A percentile compares a stretch with the other conserved stretches of the same genome.
Conservation (phyloP, 176 grass and related monocot genomes). For the Musa troglodytarum region DNA sequence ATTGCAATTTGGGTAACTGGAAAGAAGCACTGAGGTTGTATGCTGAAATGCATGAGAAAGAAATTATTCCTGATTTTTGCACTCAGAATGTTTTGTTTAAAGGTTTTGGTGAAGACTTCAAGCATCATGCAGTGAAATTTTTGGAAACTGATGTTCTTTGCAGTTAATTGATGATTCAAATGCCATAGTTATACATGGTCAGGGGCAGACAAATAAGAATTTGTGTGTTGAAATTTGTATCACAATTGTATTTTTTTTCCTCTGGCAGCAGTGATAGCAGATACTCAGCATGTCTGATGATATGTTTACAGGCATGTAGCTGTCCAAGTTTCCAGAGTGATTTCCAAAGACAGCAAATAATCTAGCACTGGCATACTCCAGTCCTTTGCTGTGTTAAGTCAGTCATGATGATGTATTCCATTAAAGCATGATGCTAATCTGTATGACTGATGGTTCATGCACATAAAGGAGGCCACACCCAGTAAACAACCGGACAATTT, state of each 20-base stretch:
- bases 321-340: not conserved
- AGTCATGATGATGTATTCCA: not conserved
- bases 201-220: not conserved
- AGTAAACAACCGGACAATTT: not conserved
- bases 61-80: constrained; percentile 43
- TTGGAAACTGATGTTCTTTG: constrained; percentile 67
- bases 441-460: no score
- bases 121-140: constrained; percentile 38
- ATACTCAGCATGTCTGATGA: not conserved
- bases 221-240: not conserved
- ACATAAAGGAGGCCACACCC: no score
- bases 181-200: not conserved
- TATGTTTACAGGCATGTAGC: not conserved
- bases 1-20: constrained; percentile 50
- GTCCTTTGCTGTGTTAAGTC: not conserved
- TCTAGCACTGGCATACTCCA: not conserved
- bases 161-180: constrained; percentile 21
- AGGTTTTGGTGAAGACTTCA: constrained; percentile 47
- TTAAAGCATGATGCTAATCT: not conserved
- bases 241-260: not conserved
- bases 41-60: constrained; percentile 57
- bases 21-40: constrained; percentile 49
- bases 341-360: not conserved
- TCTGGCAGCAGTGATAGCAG: not conserved
- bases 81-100: constrained; percentile 50